These are phyloP conservation scores for Ilex aquifolium DNA, from an alignment of 257 asterid genomes.

Conservation along the genomic window DNA sequence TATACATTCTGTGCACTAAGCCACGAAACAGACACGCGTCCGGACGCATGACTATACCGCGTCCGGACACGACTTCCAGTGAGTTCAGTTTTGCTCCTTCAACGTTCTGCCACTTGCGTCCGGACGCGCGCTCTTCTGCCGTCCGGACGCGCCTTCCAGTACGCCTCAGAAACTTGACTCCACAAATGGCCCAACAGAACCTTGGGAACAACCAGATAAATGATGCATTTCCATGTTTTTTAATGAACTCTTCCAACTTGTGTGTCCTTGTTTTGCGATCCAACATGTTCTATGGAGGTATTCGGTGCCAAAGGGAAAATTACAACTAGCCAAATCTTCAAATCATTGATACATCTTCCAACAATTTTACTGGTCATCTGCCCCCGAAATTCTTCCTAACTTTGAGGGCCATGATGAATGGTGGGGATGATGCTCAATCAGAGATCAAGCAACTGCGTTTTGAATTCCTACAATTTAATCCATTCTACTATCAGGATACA, in stretches of 20 bases:
- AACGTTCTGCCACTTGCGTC: too few species aligned
- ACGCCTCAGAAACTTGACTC: too few species aligned
- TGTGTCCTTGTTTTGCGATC: neutral
- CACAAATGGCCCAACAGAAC: too few species aligned
- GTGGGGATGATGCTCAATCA: neutral
- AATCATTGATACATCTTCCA: neutral
- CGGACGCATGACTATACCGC: too few species aligned
- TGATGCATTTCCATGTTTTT: slow-evolving; percentile 2
- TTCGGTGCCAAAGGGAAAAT: neutral
- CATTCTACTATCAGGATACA: neutral
- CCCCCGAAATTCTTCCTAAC: neutral
- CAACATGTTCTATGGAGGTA: neutral
- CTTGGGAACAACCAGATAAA: slow-evolving; percentile 10
- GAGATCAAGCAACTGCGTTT: neutral
- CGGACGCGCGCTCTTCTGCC: too few species aligned
- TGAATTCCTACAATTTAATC: neutral
- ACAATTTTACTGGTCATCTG: neutral
- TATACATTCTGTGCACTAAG: too few species aligned
- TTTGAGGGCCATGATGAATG: neutral
- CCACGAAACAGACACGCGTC: too few species aligned
- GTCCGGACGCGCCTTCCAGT: too few species aligned
- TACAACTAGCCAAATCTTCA: neutral
- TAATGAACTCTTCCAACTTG: neutral
- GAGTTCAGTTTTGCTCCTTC: too few species aligned
- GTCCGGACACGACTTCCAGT: too few species aligned